A percentile compares a stretch with the other conserved stretches of the same genome.
Evolutionary conservation across 768 basidiomycete genomes (phyloP).

Genomic region (Hemileccinum rubropunctum): DNA sequence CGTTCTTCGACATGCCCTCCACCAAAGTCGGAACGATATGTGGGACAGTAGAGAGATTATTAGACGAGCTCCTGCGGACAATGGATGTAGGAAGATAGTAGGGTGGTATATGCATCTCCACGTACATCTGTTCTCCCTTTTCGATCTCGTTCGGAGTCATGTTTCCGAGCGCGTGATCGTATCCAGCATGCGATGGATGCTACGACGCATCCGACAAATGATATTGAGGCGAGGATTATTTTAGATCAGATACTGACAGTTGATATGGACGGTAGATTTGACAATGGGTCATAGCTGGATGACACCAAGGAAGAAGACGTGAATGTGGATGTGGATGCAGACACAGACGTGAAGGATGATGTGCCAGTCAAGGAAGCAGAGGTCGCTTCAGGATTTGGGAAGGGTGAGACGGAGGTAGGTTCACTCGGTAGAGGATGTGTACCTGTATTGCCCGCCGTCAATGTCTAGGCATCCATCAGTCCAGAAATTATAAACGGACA

Average conservation of each 20-base stretch:
- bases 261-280: conserved; percentile 23
- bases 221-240: conserved; percentile 47
- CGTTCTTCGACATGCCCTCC: conserved; percentile 5
- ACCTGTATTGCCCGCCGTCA: not conserved
- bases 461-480: conserved; percentile 9
- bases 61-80: conserved; percentile 14
- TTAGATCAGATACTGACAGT: conserved; percentile 17
- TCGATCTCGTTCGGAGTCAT: conserved; percentile 24
- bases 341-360: conserved; percentile 1
- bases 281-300: conserved; percentile 1
- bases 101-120: conserved; percentile 18
- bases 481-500: no score
- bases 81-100: conserved; percentile 26
- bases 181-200: conserved; percentile 51
- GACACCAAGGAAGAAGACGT: conserved; percentile 1
- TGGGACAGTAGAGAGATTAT: conserved; percentile 18
- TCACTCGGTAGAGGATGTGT: not conserved
- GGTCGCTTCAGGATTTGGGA: conserved; percentile 20
- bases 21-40: conserved; percentile 8
- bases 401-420: conserved; percentile 4
- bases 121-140: not conserved
- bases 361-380: conserved; percentile 6
- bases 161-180: conserved; percentile 38
- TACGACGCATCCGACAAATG: conserved; percentile 42
- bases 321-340: conserved; percentile 5